These are phyloP conservation scores for Persicaria maculosa DNA, from an alignment of 148 eudicot genomes.

Conservation along the genomic window DNA sequence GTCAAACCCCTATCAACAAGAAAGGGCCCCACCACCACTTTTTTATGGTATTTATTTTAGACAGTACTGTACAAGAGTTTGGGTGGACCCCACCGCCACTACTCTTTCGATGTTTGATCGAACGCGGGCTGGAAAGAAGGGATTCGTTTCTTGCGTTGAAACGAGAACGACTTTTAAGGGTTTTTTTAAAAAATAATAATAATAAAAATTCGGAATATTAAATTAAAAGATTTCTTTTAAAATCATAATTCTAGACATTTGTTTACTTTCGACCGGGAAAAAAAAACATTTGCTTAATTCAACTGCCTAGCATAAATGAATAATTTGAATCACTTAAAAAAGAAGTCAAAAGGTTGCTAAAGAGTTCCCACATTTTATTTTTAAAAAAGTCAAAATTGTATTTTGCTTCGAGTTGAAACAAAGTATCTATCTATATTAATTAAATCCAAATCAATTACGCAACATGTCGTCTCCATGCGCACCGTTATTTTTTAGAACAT, in stretches of 20 bases:
- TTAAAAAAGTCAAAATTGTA: not conserved
- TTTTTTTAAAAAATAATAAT: no score
- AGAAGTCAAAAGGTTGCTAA: constrained; percentile 9
- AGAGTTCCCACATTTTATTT: not conserved
- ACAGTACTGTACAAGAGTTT: no score
- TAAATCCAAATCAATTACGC: no score
- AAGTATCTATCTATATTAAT: no score
- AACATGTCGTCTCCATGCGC: no score
- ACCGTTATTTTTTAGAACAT: no score
- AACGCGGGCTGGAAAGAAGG: not conserved
- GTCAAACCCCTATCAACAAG: not conserved
- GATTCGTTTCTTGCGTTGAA: constrained; percentile 4
- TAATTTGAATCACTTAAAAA: not conserved
- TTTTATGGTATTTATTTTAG: not conserved
- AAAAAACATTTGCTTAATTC: not conserved
- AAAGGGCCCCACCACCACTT: not conserved
- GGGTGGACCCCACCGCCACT: not conserved
- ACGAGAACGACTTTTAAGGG: not conserved
- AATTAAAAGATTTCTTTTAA: not conserved
- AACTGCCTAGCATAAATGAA: not conserved
- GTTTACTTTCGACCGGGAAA: no score
- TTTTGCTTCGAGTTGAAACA: constrained; percentile 5
- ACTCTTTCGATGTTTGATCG: no score
- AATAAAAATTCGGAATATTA: not conserved
- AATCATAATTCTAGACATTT: not conserved